Evolutionary conservation across 1,139 yeast genomes (phyloP), one percentile per base, ranked within the genome.

Genomic region (Blastobotrys apis): DNA sequence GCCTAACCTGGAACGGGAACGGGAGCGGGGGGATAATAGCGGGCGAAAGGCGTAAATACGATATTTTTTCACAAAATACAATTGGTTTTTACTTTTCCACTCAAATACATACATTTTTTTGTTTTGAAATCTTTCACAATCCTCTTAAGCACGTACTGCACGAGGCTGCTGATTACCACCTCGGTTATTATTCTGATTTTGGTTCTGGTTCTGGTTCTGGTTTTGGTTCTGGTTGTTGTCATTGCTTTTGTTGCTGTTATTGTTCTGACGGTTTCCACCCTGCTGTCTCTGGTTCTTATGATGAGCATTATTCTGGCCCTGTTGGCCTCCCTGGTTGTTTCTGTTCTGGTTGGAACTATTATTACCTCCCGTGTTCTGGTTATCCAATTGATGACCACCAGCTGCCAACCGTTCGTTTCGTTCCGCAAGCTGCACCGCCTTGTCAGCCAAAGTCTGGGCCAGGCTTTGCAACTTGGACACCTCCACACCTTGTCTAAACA

Each of bases 391-490:
- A 59, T 77, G 80, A 43, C 90, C 90, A 57, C 86, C 84, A 41
- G 85, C 77, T 49, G 86, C 82, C 44, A 87, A 77, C 66, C 87
- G 80, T 67, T 86, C 95, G 62, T 86, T 86, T 72, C 86, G 80
- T 65, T 87, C 96, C 44, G 84, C 77, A 54, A 87, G 75, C 60
- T 82, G 80, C 49, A 78, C 78, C 41, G 85, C 86, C 74, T 86
- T 88, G 57, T 92, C 97, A 56, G 90, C 84, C 71, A 94, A 75
- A 44, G 83, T 78, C 55, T 87, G 75, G 19, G 97, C 95, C 62
- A 90, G 78, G 63, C 84, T 90, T 73, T 92, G 97, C 66, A 92
- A 75, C 64, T 81, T 83, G 50, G 94, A 75, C 59, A 88, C 77
- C 63, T 85, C 95, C 46, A 81, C 85, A 54, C 85, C 94, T 58